Conservation (phyloP, 257 asterid species). For the Solanum phureja region DNA sequence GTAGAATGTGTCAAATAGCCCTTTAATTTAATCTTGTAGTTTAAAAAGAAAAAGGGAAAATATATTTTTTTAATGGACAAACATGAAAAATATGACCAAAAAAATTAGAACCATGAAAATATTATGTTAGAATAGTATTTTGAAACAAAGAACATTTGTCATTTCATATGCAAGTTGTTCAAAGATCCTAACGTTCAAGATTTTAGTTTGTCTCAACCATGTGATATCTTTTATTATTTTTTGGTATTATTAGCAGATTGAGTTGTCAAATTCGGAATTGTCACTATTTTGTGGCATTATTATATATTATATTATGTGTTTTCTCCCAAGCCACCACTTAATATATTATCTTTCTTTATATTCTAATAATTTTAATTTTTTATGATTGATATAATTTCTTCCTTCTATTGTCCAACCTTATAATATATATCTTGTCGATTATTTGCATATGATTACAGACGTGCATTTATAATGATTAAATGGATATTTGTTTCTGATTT, state of each 20-base stretch:
- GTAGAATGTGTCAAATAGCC: background rate
- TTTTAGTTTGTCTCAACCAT: background rate
- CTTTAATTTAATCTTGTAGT: background rate
- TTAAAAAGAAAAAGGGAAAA: background rate
- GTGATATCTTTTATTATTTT: background rate
- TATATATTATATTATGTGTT: background rate
- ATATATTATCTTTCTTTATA: background rate
- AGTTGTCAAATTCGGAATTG: background rate
- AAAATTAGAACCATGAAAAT: background rate
- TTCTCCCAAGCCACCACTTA: background rate
- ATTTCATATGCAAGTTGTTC: background rate
- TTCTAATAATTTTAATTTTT: background rate
- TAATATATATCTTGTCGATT: background rate
- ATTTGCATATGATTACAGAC: background rate
- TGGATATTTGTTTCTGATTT: background rate
- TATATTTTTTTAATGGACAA: background rate
- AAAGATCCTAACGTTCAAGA: background rate
- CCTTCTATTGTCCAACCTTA: background rate
- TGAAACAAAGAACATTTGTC: background rate
- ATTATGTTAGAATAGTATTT: background rate
- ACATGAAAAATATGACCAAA: background rate
- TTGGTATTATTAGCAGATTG: background rate
- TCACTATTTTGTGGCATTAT: background rate
- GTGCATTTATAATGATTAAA: background rate
- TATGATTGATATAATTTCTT: background rate